Conservation (phyloP, 345 rosid genomes). For the Acer negundo region DNA sequence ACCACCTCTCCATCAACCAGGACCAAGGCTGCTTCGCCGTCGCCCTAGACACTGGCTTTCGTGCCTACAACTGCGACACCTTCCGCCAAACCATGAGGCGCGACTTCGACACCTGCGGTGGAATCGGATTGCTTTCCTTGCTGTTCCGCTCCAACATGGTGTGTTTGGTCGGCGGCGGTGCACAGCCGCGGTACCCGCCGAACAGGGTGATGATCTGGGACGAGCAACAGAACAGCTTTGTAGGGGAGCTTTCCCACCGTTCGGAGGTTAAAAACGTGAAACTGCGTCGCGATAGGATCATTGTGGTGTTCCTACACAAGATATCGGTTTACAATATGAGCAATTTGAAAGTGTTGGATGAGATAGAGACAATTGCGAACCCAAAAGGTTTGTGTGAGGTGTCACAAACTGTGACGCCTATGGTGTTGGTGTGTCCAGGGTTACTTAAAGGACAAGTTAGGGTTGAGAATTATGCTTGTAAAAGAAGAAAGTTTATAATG, state of each 20-base stretch:
- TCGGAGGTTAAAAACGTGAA: conserved; percentile 77
- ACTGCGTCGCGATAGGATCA: conserved; percentile 70
- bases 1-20: conserved; percentile 72
- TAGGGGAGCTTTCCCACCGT: conserved; percentile 82
- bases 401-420: conserved; percentile 34
- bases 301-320: conserved; percentile 73
- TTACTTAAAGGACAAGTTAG: conserved; percentile 51
- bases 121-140: conserved; percentile 74
- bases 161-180: conserved; percentile 75
- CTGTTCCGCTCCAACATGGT: conserved; percentile 78
- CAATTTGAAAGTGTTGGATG: conserved; percentile 38
- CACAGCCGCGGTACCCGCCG: conserved; percentile 65
- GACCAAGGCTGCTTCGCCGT: conserved; percentile 85
- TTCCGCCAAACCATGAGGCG: conserved; percentile 71
- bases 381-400: conserved; percentile 50
- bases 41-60: conserved; percentile 85
- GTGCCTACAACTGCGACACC: conserved; percentile 76
- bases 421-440: conserved; percentile 49
- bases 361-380: conserved; percentile 45
- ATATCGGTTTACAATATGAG: conserved; percentile 53
- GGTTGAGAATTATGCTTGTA: conserved; percentile 44
- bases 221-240: conserved; percentile 66
- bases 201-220: conserved; percentile 94
- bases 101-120: conserved; percentile 65
- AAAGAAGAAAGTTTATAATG: conserved; percentile 37